Conservation (phyloP, 208 protist genomes). For the Acanthamoeba sp. region DNA sequence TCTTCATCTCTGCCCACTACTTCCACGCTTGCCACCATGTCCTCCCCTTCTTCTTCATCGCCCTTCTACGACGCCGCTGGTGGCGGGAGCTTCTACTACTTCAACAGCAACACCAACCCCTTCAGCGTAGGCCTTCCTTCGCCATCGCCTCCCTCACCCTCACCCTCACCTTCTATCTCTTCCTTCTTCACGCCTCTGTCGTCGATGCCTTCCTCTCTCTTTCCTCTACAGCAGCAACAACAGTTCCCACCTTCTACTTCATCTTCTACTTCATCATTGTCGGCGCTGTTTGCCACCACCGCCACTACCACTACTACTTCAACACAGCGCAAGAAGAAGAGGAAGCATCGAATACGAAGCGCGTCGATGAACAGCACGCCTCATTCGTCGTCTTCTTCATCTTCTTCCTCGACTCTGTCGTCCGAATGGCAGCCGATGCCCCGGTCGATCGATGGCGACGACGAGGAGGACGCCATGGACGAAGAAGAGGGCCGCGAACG, state of each 20-base stretch:
- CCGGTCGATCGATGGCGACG: neutral
- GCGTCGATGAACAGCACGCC: neutral
- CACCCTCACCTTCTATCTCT: neutral
- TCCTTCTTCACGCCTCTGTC: neutral
- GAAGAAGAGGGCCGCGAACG: neutral
- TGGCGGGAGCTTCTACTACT: too few species aligned
- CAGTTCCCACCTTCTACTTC: too few species aligned
- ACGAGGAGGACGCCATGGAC: constrained; percentile 19
- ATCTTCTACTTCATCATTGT: neutral
- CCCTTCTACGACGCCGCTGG: neutral
- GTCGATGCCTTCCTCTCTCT: neutral
- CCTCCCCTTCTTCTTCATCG: neutral
- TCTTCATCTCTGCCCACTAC: neutral
- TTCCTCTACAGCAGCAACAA: neutral
- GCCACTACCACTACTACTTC: neutral
- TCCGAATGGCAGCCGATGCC: too few species aligned
- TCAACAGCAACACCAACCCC: constrained; percentile 5
- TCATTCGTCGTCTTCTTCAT: neutral
- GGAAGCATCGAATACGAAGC: constrained; percentile 20
- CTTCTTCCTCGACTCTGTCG: neutral
- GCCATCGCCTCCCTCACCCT: neutral
- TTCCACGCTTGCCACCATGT: neutral
- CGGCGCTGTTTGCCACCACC: neutral
- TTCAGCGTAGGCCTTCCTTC: neutral
- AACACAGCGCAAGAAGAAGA: neutral